Conservation (phyloP, 2,329 filamentous ascomycete genomes). For the Ophidiomyces ophidiicola region DNA sequence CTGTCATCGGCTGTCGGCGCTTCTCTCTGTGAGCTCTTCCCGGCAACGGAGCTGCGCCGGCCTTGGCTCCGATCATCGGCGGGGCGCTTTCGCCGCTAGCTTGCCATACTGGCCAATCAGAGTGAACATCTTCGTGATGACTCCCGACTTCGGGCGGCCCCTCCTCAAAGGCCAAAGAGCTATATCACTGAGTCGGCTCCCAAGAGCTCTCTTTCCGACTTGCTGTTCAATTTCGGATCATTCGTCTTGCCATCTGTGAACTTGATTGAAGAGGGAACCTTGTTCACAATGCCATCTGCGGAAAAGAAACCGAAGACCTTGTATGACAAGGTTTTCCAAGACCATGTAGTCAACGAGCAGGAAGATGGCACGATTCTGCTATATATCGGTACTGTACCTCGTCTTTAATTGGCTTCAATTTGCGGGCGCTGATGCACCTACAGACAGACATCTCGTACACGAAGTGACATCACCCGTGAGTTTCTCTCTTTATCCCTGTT, state of each 20-base stretch:
- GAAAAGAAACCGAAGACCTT: slow-evolving; percentile 66
- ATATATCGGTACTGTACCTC: slow-evolving; percentile 60
- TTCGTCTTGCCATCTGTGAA: not conserved
- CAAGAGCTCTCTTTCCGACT: slow-evolving; percentile 1
- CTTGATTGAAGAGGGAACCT: not conserved
- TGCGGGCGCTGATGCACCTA: slow-evolving; percentile 9
- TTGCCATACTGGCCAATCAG: slow-evolving; percentile 12
- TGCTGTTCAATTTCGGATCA: not conserved
- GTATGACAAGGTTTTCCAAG: slow-evolving; percentile 94
- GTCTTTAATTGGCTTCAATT: not conserved
- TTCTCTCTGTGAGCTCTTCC: slow-evolving; percentile 3
- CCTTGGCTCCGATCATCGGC: slow-evolving; percentile 9
- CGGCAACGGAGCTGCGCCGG: slow-evolving; percentile 4
- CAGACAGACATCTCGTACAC: slow-evolving; percentile 90
- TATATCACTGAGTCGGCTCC: slow-evolving; percentile 8
- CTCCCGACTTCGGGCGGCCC: slow-evolving; percentile 13
- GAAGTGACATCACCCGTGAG: slow-evolving; percentile 92
- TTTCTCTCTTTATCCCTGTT: slow-evolving; percentile 17
- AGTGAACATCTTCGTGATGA: slow-evolving; percentile 5
- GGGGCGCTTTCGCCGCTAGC: not conserved
- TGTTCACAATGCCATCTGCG: slow-evolving; percentile 58
- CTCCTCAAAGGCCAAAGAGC: slow-evolving; percentile 1
- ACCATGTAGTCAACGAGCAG: slow-evolving; percentile 91
- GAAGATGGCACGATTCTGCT: slow-evolving; percentile 82
- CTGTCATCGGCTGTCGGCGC: no score